Conservation (phyloP, 2,329 filamentous ascomycete genomes). For the Penicillium sp. region DNA sequence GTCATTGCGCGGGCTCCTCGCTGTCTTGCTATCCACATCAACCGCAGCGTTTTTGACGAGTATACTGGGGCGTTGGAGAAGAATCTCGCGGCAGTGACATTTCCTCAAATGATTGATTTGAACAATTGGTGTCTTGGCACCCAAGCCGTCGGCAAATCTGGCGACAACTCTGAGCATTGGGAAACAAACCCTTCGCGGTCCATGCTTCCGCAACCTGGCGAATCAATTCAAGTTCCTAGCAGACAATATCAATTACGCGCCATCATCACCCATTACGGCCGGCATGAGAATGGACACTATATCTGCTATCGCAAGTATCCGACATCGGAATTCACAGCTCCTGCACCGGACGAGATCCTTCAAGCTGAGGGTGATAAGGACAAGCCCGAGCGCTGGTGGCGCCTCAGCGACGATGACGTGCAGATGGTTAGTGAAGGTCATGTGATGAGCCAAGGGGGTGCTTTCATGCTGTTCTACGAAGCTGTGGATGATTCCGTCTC, state of each 20-base stretch:
- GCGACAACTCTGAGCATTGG: slow-evolving; percentile 63
- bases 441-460: slow-evolving; percentile 73
- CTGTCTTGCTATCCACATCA: slow-evolving; percentile 81
- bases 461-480: slow-evolving; percentile 98
- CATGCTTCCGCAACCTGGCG: slow-evolving; percentile 66
- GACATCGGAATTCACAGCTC: slow-evolving; percentile 33
- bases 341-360: slow-evolving; percentile 32
- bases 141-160: slow-evolving; percentile 25
- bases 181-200: slow-evolving; percentile 64
- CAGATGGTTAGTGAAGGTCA: slow-evolving; percentile 68
- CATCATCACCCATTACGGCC: slow-evolving; percentile 82
- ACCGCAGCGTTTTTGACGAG: slow-evolving; percentile 88
- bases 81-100: slow-evolving; percentile 75
- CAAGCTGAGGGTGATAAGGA: slow-evolving; percentile 36
- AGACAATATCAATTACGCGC: slow-evolving; percentile 72
- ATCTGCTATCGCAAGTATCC: slow-evolving; percentile 80
- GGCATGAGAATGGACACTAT: slow-evolving; percentile 95
- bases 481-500: slow-evolving; percentile 50
- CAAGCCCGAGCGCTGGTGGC: slow-evolving; percentile 70
- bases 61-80: slow-evolving; percentile 75
- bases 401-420: slow-evolving; percentile 86
- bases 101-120: slow-evolving; percentile 71
- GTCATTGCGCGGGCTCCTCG: slow-evolving; percentile 79
- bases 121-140: slow-evolving; percentile 82
- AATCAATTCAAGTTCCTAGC: slow-evolving; percentile 48